Base-by-base conservation (phyloP, 768 basidiomycete genomes). In the Multifurca ochricompacta region DNA sequence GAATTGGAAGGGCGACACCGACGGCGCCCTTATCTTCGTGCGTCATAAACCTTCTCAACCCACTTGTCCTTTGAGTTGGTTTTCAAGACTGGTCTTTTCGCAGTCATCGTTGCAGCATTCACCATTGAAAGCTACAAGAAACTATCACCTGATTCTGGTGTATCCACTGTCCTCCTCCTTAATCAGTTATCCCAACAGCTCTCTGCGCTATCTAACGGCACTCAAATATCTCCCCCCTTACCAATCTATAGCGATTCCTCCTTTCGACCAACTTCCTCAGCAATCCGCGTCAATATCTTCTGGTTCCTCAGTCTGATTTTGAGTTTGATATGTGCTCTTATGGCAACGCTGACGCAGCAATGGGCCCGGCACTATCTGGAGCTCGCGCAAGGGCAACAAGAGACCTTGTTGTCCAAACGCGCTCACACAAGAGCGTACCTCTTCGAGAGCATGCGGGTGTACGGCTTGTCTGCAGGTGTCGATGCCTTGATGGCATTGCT, bases 231-330 rank as follows among this genome's bases (percentile, higher is more conserved):
- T 9, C n/a, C 35, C 28, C 27, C 23, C 2, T 41, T 41, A 2
- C 41, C 37, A 10, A 19, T 18, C 23, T 19, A 40, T 41, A 43
- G 11, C n/a, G 21, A 36, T 19, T 37, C 32, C 19, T 39, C 43
- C 27, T 47, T 53, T n/a, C 34, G n/a, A 7, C 41, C 35, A 11
- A 19, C 56, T 8, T 1, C 25, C 6, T 48, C 47, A 3, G 27
- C 41, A 16, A 32, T 57, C 10, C 53, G 57, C 27, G 35, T 58
- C 21, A 58, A 58, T 34, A 51, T 57, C 21, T 41, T 58, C 27
- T 58, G 57, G 56, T 58, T 58, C 25, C 40, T 57, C 30, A 58
- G 57, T 34, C 53, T 58, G 32, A 35, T 13, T 0, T 34, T 56
- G 8, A 53, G 50, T n/a, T 18, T 55, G 18, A 21, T 57, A 14